Percentiles rank a stretch among this genome's conserved stretches.
phyloP scores from a whole-genome alignment of 2,329 filamentous ascomycete genomes.

The Cercospora sesami region DNA sequence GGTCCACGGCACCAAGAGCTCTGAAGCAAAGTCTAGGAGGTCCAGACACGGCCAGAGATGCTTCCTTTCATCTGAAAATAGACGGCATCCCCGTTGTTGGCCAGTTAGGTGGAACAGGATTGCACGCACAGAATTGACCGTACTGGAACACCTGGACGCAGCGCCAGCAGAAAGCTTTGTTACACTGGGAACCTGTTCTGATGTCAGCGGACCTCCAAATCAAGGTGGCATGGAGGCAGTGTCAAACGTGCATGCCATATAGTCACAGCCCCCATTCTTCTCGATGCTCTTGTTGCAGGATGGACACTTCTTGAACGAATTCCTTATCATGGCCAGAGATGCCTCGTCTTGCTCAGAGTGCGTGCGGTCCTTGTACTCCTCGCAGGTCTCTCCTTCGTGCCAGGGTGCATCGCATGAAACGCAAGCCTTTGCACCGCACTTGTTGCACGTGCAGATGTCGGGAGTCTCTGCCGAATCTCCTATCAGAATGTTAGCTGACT shows the following conservation, averaged over 20 bases:
- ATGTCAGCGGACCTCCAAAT: not conserved
- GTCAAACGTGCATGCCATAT: constrained; percentile 30
- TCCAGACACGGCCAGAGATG: not conserved
- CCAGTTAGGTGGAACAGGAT: not conserved
- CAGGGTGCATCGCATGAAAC: constrained; percentile 35
- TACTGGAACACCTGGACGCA: constrained; percentile 26
- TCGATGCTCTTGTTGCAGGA: constrained; percentile 34
- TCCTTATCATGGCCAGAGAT: constrained; percentile 19
- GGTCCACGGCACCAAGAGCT: not conserved
- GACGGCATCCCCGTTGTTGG: no score
- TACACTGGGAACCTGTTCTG: constrained; percentile 28
- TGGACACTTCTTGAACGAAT: constrained; percentile 35
- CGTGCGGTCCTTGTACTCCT: constrained; percentile 36
- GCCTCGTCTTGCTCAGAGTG: constrained; percentile 36
- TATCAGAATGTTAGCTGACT: not conserved
- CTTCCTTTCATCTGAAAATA: not conserved
- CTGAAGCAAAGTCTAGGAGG: not conserved
- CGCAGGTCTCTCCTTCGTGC: constrained; percentile 38
- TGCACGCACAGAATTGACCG: constrained; percentile 20
- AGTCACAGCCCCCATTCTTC: constrained; percentile 38
- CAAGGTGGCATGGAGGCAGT: not conserved
- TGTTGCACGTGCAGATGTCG: constrained; percentile 37
- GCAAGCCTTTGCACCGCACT: constrained; percentile 36
- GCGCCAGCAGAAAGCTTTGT: constrained; percentile 36
- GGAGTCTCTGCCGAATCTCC: not conserved